Conservation (phyloP, 306 rosid species). For the Acacia acuminata region DNA sequence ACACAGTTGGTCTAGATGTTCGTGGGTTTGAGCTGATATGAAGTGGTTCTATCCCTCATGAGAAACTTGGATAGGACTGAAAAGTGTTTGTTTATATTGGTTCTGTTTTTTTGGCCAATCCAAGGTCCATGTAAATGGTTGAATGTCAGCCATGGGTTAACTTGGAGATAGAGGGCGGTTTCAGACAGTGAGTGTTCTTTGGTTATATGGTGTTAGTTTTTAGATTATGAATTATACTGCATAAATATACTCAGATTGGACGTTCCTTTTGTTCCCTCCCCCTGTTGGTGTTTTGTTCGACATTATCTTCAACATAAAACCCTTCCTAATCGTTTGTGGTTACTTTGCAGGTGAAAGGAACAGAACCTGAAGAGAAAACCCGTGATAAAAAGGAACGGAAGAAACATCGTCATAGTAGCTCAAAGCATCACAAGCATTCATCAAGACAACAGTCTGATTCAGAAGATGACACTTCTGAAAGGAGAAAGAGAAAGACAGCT, state of each 20-base stretch:
- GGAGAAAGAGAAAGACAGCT: slow-evolving; percentile 43
- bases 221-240: slow-evolving; percentile 13
- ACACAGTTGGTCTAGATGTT: background rate
- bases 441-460: slow-evolving; percentile 44
- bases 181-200: background rate
- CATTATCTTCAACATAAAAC: background rate
- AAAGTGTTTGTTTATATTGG: background rate
- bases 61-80: background rate
- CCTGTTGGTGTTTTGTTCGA: background rate
- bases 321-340: background rate
- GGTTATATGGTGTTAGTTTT: background rate
- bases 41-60: background rate
- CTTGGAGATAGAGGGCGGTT: background rate
- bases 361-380: slow-evolving; percentile 42
- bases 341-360: slow-evolving; percentile 41
- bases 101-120: background rate
- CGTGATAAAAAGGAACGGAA: slow-evolving; percentile 54
- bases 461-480: slow-evolving; percentile 49
- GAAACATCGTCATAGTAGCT: slow-evolving; percentile 64
- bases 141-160: background rate
- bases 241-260: background rate
- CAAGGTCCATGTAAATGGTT: background rate
- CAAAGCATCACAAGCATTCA: slow-evolving; percentile 44
- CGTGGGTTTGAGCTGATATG: background rate
- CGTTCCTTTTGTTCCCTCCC: background rate